phyloP scores from a whole-genome alignment of 2,329 filamentous ascomycete species.

The Sclerotinia glacialis region DNA sequence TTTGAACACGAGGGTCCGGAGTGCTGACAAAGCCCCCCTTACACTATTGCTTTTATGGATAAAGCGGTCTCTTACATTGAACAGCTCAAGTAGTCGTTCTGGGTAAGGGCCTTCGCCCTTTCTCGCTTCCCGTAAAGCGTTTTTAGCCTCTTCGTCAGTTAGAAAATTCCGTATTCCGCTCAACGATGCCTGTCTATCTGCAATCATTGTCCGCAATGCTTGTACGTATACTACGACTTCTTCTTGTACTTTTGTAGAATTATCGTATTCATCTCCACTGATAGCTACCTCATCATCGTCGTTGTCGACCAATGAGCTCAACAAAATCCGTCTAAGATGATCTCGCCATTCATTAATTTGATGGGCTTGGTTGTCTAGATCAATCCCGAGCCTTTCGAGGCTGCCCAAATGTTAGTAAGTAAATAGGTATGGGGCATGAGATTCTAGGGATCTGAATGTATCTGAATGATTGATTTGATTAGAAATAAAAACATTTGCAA shows the following conservation, averaged over 20 bases:
- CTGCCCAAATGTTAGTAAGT: slow-evolving; percentile 39
- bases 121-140: slow-evolving; percentile 58
- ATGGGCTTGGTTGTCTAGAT: slow-evolving; percentile 69
- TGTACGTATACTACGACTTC: slow-evolving; percentile 85
- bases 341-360: slow-evolving; percentile 73
- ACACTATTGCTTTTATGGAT: slow-evolving; percentile 60
- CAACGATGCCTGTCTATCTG: slow-evolving; percentile 74
- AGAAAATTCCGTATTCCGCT: slow-evolving; percentile 75
- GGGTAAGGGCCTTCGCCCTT: slow-evolving; percentile 69
- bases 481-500: neutral
- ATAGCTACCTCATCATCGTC: slow-evolving; percentile 73
- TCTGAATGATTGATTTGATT: neutral
- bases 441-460: neutral
- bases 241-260: slow-evolving; percentile 83
- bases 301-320: slow-evolving; percentile 77
- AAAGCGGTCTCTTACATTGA: slow-evolving; percentile 47
- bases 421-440: neutral
- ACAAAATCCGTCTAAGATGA: slow-evolving; percentile 66
- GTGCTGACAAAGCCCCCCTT: slow-evolving; percentile 65
- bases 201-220: slow-evolving; percentile 68
- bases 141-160: slow-evolving; percentile 64
- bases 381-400: slow-evolving; percentile 69
- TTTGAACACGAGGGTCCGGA: slow-evolving; percentile 60
- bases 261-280: slow-evolving; percentile 86
- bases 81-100: slow-evolving; percentile 54